phyloP scores from a whole-genome alignment of 1,284 basidiomycete genomes.

The Trametes versicolor region DNA sequence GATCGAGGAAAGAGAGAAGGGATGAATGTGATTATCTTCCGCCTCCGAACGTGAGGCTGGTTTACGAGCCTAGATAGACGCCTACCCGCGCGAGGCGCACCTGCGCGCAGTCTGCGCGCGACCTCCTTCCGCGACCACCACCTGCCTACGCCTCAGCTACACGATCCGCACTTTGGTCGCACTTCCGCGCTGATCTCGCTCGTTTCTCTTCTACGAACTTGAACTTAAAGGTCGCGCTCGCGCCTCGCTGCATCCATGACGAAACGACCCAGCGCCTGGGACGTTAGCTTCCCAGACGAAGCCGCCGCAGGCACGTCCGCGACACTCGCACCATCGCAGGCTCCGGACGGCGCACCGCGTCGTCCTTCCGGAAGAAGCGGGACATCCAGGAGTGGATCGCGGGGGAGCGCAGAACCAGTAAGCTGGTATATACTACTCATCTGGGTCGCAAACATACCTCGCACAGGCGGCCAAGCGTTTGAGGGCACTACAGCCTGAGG shows the following conservation, averaged over 20 bases:
- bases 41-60: too few species aligned
- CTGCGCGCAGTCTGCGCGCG: too few species aligned
- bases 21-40: too few species aligned
- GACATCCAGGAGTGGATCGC: background rate
- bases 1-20: too few species aligned
- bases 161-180: too few species aligned
- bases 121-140: too few species aligned
- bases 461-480: conserved; percentile 1
- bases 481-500: background rate
- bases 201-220: too few species aligned
- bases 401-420: background rate
- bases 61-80: too few species aligned
- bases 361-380: background rate
- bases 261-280: conserved; percentile 47
- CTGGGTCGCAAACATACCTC: background rate
- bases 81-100: too few species aligned
- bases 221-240: too few species aligned
- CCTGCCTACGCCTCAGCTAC: too few species aligned
- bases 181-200: too few species aligned
- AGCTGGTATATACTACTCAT: background rate
- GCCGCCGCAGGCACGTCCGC: conserved; percentile 13
- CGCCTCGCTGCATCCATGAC: conserved; percentile 9
- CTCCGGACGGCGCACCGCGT: background rate
- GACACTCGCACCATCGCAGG: background rate
- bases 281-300: conserved; percentile 50